Evolutionary conservation across 2,329 filamentous ascomycete genomes (phyloP).

Genomic region (Chaetomiaceae sp.): DNA sequence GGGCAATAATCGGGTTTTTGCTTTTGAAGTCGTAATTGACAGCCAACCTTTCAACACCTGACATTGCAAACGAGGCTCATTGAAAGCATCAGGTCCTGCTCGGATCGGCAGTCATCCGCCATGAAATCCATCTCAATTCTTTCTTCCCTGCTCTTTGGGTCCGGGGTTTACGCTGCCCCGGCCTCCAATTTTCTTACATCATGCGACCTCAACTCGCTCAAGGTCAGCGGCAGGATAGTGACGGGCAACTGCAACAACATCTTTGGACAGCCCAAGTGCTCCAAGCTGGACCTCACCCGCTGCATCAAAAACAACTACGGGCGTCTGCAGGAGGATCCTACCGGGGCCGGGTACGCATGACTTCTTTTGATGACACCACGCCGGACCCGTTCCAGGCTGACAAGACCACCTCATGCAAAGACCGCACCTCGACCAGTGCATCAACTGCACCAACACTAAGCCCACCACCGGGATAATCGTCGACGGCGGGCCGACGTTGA

Average conservation of each 20-base stretch:
- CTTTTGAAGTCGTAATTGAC: no score
- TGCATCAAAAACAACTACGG: constrained; percentile 25
- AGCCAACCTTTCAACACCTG: no score
- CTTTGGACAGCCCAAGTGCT: constrained; percentile 17
- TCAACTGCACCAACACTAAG: constrained; percentile 22
- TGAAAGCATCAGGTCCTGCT: background rate
- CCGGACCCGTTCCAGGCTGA: background rate
- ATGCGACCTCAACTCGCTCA: constrained; percentile 21
- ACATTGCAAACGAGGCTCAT: no score
- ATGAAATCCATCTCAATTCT: constrained; percentile 6
- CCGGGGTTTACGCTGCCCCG: background rate
- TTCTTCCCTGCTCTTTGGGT: background rate
- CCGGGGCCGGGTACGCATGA: constrained; percentile 18
- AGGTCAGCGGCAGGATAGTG: constrained; percentile 18
- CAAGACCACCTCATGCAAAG: background rate
- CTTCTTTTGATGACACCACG: background rate
- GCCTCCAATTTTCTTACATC: constrained; percentile 19
- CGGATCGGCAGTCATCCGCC: background rate
- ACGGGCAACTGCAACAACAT: constrained; percentile 25
- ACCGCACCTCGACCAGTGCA: constrained; percentile 23
- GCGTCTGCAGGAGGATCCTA: constrained; percentile 17
- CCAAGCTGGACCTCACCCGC: constrained; percentile 22
- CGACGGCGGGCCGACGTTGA: constrained; percentile 11
- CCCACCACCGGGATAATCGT: constrained; percentile 16
- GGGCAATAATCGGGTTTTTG: no score